Conservation (phyloP, 1,139 yeast genomes). For the Kurtzmaniella quercitrusa region DNA sequence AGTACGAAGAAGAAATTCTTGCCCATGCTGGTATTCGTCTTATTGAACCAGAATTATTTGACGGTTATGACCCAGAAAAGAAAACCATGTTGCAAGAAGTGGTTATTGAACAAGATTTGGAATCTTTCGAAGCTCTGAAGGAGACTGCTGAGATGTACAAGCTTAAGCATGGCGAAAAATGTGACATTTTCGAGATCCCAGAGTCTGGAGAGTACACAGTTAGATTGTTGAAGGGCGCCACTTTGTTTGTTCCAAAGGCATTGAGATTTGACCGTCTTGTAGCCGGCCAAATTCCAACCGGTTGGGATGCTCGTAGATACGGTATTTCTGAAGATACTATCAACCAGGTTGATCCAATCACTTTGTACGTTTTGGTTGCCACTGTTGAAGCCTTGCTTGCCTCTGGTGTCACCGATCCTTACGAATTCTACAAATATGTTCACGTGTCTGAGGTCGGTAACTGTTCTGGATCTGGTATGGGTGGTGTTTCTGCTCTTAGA, state of each 20-base stretch:
- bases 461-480: constrained; percentile 99
- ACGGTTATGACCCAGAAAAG: constrained; percentile 91
- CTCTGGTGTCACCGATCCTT: constrained; percentile 96
- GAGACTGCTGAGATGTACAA: constrained; percentile 94
- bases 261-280: constrained; percentile 91
- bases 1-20: constrained; percentile 83
- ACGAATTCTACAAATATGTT: constrained; percentile 95
- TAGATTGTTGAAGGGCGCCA: constrained; percentile 87
- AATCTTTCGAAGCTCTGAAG: constrained; percentile 91
- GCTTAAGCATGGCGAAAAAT: constrained; percentile 89
- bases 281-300: constrained; percentile 98
- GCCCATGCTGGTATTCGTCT: constrained; percentile 96
- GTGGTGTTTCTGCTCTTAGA: constrained; percentile 94
- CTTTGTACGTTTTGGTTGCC: constrained; percentile 86
- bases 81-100: constrained; percentile 93
- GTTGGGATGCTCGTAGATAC: constrained; percentile 93
- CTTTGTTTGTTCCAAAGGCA: constrained; percentile 90
- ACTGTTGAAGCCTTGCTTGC: constrained; percentile 92
- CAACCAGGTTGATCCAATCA: constrained; percentile 92
- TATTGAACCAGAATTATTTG: constrained; percentile 90
- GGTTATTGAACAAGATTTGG: constrained; percentile 92
- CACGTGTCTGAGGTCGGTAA: constrained; percentile 98
- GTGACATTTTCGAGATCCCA: constrained; percentile 84
- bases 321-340: constrained; percentile 94
- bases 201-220: constrained; percentile 93